A percentile compares a stretch with the other conserved stretches of the same genome.
These are phyloP conservation scores for Malassezia sp. DNA, from an alignment of 1,284 basidiomycete genomes.

Conservation along the genomic window DNA sequence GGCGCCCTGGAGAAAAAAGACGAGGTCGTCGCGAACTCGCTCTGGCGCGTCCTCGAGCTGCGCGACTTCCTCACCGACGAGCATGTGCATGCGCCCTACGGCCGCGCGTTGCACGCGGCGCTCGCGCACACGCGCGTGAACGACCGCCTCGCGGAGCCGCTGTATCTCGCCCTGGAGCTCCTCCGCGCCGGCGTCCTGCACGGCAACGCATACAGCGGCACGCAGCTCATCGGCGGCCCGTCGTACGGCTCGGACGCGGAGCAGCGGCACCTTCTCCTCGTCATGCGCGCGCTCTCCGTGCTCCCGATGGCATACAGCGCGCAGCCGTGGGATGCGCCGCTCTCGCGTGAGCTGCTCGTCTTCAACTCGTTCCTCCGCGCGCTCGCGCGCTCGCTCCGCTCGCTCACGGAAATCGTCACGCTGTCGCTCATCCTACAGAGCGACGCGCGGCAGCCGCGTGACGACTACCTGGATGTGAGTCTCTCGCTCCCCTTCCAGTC, in stretches of 20 bases:
- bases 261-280: conserved; percentile 71
- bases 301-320: conserved; percentile 78
- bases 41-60: conserved; percentile 94
- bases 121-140: conserved; percentile 68
- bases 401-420: conserved; percentile 77
- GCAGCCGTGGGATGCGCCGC: conserved; percentile 58
- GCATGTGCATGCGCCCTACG: conserved; percentile 72
- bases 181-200: conserved; percentile 87
- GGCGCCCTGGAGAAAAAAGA: conserved; percentile 80
- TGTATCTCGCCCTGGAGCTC: conserved; percentile 78
- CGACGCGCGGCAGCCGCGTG: conserved; percentile 71
- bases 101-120: conserved; percentile 76
- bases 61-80: conserved; percentile 80
- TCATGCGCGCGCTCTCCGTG: conserved; percentile 89
- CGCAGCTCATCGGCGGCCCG: conserved; percentile 81
- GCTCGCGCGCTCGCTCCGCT: conserved; percentile 75
- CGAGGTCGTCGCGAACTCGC: conserved; percentile 91
- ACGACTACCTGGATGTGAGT: conserved; percentile 83
- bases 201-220: conserved; percentile 76
- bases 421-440: conserved; percentile 80
- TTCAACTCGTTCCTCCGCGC: conserved; percentile 95
- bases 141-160: conserved; percentile 94
- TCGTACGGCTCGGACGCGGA: conserved; percentile 60
- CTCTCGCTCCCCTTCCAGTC: conserved; percentile 64
- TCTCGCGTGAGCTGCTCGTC: conserved; percentile 87